Percentiles rank a stretch among this genome's conserved stretches.
phyloP scores from a whole-genome alignment of 805 yeast genomes.

The Cyberlindnera xishuangbannaensis region DNA sequence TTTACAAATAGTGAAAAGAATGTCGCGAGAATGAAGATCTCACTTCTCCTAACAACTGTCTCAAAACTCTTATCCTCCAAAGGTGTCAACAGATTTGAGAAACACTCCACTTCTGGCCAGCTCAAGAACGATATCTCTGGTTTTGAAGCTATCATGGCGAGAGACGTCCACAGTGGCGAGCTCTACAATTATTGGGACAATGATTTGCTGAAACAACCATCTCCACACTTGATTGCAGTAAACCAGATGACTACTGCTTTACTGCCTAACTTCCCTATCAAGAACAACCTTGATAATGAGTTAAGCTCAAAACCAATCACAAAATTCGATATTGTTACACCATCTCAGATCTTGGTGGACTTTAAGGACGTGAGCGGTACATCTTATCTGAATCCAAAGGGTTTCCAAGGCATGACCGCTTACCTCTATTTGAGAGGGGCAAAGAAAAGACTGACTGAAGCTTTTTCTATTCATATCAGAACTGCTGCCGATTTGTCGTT shows the following conservation, averaged over 20 bases:
- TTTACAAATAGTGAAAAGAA: constrained; percentile 49
- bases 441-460: constrained; percentile 65
- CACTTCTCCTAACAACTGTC: constrained; percentile 48
- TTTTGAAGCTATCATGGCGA: constrained; percentile 59
- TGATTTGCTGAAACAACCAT: constrained; percentile 26
- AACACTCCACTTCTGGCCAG: constrained; percentile 15
- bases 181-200: constrained; percentile 35
- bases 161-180: constrained; percentile 57
- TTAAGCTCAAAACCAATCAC: constrained; percentile 42
- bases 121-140: constrained; percentile 50
- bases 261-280: constrained; percentile 62
- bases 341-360: constrained; percentile 65
- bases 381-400: constrained; percentile 54
- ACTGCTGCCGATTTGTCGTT: constrained; percentile 52
- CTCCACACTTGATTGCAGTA: constrained; percentile 56
- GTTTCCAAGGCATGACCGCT: constrained; percentile 66
- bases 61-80: constrained; percentile 53
- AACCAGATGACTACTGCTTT: constrained; percentile 68
- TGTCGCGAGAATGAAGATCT: constrained; percentile 44
- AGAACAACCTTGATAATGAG: constrained; percentile 28
- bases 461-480: constrained; percentile 63
- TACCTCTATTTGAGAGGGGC: constrained; percentile 64
- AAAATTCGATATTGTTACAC: constrained; percentile 42
- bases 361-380: constrained; percentile 66
- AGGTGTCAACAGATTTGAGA: constrained; percentile 29